Percentiles rank a stretch among this genome's conserved stretches.
phyloP scores from a whole-genome alignment of 164 flowering plant species.

The Macadamia integrifolia region DNA sequence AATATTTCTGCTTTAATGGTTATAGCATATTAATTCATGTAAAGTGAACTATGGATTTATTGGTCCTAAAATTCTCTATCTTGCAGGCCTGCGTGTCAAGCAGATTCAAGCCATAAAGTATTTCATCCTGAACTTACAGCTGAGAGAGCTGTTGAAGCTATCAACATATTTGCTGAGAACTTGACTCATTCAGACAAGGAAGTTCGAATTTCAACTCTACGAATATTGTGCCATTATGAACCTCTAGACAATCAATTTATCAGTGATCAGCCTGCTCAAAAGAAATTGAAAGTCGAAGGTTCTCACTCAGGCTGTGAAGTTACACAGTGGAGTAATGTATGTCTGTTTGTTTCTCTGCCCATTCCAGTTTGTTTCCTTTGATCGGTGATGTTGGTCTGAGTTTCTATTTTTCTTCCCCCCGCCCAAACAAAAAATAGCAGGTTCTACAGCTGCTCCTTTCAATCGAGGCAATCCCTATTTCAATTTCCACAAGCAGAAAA shows the following conservation, averaged over 20 bases:
- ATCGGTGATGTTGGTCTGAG: background rate
- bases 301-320: conserved; percentile 26
- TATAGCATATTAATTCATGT: background rate
- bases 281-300: conserved; percentile 33
- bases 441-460: conserved; percentile 60
- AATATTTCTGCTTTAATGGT: background rate
- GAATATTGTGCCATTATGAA: conserved; percentile 70
- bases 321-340: conserved; percentile 33
- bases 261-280: conserved; percentile 25
- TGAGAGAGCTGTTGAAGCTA: conserved; percentile 36
- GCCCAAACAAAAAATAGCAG: conserved; percentile 30
- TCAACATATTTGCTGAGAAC: conserved; percentile 55
- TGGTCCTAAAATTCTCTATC: background rate
- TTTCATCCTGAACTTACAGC: conserved; percentile 42
- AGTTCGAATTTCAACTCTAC: conserved; percentile 65
- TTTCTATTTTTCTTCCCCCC: background rate
- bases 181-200: conserved; percentile 51
- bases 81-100: conserved; percentile 29
- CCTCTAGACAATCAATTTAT: conserved; percentile 18
- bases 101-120: conserved; percentile 13
- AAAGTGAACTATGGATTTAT: background rate
- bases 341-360: conserved; percentile 5
- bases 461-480: conserved; percentile 63
- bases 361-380: conserved; percentile 5
- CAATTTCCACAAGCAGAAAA: conserved; percentile 68